Evolutionary conservation across 2,329 filamentous ascomycete genomes (phyloP), one percentile per base, ranked within the genome.

Genomic region (Pseudocercospora eumusae): DNA sequence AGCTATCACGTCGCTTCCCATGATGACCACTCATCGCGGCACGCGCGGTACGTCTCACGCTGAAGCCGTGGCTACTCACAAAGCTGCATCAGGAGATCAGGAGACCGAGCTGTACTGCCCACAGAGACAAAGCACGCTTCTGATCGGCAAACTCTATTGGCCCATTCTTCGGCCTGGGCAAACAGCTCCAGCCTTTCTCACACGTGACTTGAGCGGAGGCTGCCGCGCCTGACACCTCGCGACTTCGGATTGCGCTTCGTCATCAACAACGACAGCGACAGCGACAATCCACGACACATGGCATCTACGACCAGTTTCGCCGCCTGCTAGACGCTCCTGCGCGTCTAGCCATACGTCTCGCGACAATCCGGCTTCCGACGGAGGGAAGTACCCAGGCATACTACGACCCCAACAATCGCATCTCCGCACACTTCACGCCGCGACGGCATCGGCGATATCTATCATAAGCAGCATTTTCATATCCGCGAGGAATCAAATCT

Each of bases 311-410:
- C 54, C 47, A 60, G 33, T 36, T 63, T 54, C 62, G 60, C 62
- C 67, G 71, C 68, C 67, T 73, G 64, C 71, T 74, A 73, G 72
- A 67, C 71, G 71, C 72, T 64, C 65, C 49, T 50, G 55, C 33
- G 71, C 70, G 70, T 73, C 70, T 73, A 72, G 70, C 67, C 54
- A 49, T 54, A 49, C 63, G 65, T 68, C 66, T 64, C 61, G 67
- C 68, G 68, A 71, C 69, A 55, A 65, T 40, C 68, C 72, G 71
- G 71, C 72, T 72, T 69, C 70, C 72, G 71, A 71, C 60, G 60
- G 72, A 74, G 72, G 72, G 70, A 64, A 71, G 72, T 70, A 63
- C 63, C 64, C 60, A 66, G 67, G 67, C 64, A 53, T 53, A 63
- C 58, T n/a, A 63, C 64, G 13, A 27, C 31, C 45, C 18, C 25